These are phyloP conservation scores for Alternaria panax DNA, from an alignment of 2,329 filamentous ascomycete genomes.

Conservation along the genomic window DNA sequence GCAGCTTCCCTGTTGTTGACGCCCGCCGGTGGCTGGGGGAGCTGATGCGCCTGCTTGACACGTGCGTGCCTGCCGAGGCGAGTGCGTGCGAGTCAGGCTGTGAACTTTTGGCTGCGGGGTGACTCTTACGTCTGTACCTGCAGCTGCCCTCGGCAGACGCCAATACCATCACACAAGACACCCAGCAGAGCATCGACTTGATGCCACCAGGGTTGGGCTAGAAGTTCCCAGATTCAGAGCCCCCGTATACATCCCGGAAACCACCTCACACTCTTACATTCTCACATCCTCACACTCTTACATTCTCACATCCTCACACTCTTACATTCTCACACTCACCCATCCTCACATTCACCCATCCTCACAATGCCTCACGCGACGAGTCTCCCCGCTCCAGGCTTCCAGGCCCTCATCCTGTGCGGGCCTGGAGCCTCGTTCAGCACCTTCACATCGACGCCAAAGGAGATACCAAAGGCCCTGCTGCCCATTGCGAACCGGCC, in stretches of 20 bases:
- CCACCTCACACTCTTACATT: neutral
- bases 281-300: too few relatives aligned
- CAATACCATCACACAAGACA: neutral
- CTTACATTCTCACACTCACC: too few relatives aligned
- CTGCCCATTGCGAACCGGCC: conserved; percentile 83
- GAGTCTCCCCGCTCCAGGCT: conserved; percentile 72
- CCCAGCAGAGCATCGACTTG: neutral
- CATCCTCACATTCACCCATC: too few relatives aligned
- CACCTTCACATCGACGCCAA: conserved; percentile 81
- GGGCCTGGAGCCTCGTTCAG: conserved; percentile 82
- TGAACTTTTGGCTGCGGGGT: conserved; percentile 26
- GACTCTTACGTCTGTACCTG: conserved; percentile 29
- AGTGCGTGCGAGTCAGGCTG: conserved; percentile 21
- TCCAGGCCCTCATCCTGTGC: conserved; percentile 84
- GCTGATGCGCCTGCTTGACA: conserved; percentile 13
- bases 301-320: too few relatives aligned
- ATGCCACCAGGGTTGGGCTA: neutral
- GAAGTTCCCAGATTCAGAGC: neutral
- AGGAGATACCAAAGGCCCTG: conserved; percentile 82
- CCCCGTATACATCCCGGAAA: too few relatives aligned
- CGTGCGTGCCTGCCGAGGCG: conserved; percentile 9
- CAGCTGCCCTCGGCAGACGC: conserved; percentile 5
- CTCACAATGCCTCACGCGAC: conserved; percentile 76
- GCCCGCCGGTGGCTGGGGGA: conserved; percentile 9
- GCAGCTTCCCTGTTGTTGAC: conserved; percentile 16